Percentiles rank a stretch among this genome's conserved stretches.
Evolutionary conservation across 1,284 basidiomycete species (phyloP).

Genomic region (Grifola frondosa): DNA sequence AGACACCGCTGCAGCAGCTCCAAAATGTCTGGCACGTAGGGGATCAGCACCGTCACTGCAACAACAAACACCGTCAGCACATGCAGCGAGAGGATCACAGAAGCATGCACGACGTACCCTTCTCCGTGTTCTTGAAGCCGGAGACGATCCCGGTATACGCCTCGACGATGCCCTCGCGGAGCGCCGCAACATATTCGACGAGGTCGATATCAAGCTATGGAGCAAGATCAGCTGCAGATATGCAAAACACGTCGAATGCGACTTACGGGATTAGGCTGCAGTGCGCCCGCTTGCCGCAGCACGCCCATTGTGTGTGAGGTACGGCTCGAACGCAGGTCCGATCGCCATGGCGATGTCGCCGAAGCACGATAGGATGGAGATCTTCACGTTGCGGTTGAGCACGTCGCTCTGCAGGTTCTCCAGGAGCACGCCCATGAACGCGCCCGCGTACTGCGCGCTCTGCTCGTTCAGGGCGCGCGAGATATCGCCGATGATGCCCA

Average conservation of each 20-base stretch:
- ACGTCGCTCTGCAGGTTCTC: constrained; percentile 92
- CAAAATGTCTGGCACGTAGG: constrained; percentile 77
- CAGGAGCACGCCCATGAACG: constrained; percentile 89
- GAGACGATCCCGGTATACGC: constrained; percentile 95
- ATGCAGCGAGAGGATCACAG: constrained; percentile 11
- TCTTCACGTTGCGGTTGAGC: constrained; percentile 94
- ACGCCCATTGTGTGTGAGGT: constrained; percentile 88
- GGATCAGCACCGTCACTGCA: constrained; percentile 65
- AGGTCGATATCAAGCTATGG: constrained; percentile 81
- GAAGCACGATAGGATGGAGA: constrained; percentile 92
- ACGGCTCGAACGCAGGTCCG: constrained; percentile 85
- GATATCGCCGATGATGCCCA: constrained; percentile 95
- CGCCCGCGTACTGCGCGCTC: constrained; percentile 78
- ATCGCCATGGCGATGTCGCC: constrained; percentile 97
- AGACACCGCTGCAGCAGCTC: constrained; percentile 82
- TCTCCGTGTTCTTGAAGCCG: constrained; percentile 82
- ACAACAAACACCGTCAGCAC: constrained; percentile 2
- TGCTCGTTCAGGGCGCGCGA: constrained; percentile 89
- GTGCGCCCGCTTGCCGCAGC: constrained; percentile 84
- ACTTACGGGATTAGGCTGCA: constrained; percentile 82
- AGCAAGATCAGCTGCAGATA: constrained; percentile 5
- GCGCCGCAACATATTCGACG: constrained; percentile 87
- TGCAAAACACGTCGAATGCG: constrained; percentile 12
- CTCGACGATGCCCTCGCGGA: constrained; percentile 95
- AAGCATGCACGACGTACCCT: constrained; percentile 46